These are phyloP conservation scores for Ophiostoma piceae DNA, from an alignment of 2,329 filamentous ascomycete species.

Conservation along the genomic window DNA sequence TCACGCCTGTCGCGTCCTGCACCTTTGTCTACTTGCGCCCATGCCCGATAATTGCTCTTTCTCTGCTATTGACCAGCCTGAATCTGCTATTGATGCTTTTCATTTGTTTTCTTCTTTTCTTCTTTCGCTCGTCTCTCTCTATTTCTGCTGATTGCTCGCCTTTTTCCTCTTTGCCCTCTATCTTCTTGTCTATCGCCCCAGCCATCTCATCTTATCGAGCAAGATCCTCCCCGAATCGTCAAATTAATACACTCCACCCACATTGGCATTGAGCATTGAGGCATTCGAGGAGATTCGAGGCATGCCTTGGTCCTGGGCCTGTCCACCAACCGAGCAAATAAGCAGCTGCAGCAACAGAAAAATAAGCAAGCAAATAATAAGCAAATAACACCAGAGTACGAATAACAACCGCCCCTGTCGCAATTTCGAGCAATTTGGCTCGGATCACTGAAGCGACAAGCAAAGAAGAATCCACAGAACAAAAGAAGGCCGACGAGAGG, in stretches of 20 bases:
- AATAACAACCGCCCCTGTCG: background rate
- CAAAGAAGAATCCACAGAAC: background rate
- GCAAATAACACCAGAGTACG: background rate
- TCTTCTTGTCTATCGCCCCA: background rate
- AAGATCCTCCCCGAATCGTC: background rate
- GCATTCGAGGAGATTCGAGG: background rate
- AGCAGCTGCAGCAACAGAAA: background rate
- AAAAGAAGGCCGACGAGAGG: background rate
- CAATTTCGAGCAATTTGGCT: constrained; percentile 7
- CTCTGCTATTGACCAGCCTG: background rate
- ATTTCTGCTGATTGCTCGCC: background rate
- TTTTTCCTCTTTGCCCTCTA: background rate
- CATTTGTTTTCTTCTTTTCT: background rate
- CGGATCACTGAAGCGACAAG: background rate
- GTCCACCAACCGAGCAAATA: too few relatives aligned
- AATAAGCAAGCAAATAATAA: too few relatives aligned
- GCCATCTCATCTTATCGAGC: background rate
- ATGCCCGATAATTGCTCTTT: background rate
- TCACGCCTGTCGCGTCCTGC: background rate
- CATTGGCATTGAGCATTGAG: background rate
- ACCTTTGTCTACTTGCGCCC: background rate
- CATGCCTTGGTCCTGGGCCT: background rate
- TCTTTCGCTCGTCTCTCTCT: background rate
- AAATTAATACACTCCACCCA: constrained; percentile 11
- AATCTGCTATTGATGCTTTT: background rate